Evolutionary conservation across 331 rosid genomes (phyloP), one percentile per base, ranked within the genome.

Genomic region (Rosa hybrid): DNA sequence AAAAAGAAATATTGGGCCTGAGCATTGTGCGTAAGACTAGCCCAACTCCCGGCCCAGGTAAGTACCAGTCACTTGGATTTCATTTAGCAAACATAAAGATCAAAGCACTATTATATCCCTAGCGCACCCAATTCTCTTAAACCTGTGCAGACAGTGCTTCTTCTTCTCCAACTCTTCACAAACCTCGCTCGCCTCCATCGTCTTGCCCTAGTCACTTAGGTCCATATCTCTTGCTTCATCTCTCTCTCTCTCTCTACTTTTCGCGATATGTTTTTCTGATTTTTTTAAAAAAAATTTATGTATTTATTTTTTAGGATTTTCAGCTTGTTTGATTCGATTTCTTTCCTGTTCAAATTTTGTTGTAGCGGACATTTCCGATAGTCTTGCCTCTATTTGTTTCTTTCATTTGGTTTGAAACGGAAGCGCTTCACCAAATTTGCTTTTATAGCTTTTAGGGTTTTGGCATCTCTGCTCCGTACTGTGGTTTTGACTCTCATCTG

Each of bases 21-120:
- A 9, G 60, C 0, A 54, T 6, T 45, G 18, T 6, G 39, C 39
- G 4, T 34, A 3, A 3, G 39, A 34, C 39, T 34, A 34, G 0
- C 39, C 39, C 39, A 34, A 34, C 39, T 34, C 39, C 12, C 21
- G 2, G 63, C 63, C 48, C 49, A 56, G 11, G 27, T 45, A 27
- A 77, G 85, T 9, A 87, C 77, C 70, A 72, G 59, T 63, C 25
- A 42, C 60, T 18, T 41, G 42, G 45, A 50, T 25, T 77, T 60
- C 64, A 25, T 3, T 1, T 34, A 34, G 38, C 68, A 4, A 13
- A 18, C 12, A 25, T 4, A 56, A 54, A 20, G 30, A 46, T 64
- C 8, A 13, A 12, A 13, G 21, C 44, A 50, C 45, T 39, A 34
- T 30, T 30, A 71, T 57, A 41, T 64, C 69, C 78, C 78, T 51